Base-by-base conservation (phyloP, 768 basidiomycete species). In the Crassisporium funariophilum region DNA sequence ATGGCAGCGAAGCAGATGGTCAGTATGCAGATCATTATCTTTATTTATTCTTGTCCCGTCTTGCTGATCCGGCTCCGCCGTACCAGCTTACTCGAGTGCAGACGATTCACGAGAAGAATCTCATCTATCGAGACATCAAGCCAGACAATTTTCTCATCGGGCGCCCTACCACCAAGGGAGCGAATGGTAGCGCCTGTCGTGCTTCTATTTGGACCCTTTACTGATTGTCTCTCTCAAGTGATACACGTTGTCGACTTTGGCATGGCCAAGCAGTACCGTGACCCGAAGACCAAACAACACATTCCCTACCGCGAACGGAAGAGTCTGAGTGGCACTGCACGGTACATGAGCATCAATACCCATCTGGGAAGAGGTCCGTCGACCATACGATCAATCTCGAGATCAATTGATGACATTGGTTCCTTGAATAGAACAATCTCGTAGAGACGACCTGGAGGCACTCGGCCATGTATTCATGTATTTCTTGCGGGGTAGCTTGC, bases 381-480 rank as follows among this genome's bases (percentile, higher is more conserved):
- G 16, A 29, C 47, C 38, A 13, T 39, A 33, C 47, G 31, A 39
- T n/a, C 16, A 10, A 47, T 25, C 47, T 15, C 36, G 24, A 45
- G 37, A 27, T 46, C 19, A 17, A 39, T 20, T 39, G 31, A 55
- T 51, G 41, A 54, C 25, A 17, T 44, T 24, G 47, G 20, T 27
- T 29, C 25, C 19, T 34, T 39, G 20, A 44, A 36, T 54, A 90
- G 88, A 93, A 68, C 91, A 93, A 75, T 91, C 91, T 13, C 80
- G 97, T 51, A 80, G 97, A 67, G 97, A 99, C 68, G 97, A 99
- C 70, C 74, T 99, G 24, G 97, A 99, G 73, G 91, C 97, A n/a
- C 82, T 99, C 16, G 97, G 97, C 2, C 97, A 99, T 72, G 97
- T 99, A 57, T 99, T 99, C 75, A 97, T 99, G 91, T 99, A 99